These are phyloP conservation scores for Cornus suecica DNA, from an alignment of 148 eudicot species.

Conservation along the genomic window DNA sequence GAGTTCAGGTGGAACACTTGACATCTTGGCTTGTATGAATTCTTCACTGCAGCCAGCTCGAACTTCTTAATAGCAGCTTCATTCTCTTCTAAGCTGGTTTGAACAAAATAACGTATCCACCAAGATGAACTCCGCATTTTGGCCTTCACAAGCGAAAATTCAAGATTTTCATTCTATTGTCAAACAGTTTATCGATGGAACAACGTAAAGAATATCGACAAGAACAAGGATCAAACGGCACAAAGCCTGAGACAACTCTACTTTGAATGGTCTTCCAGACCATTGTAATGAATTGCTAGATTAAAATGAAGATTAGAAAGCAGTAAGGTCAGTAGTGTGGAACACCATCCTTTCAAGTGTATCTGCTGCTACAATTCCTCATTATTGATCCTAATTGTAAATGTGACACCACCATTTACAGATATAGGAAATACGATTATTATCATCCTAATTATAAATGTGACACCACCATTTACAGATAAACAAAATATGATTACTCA, in stretches of 20 bases:
- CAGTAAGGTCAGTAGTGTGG: background rate
- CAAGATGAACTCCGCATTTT: conserved; percentile 41
- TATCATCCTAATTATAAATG: background rate
- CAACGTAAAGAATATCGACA: background rate
- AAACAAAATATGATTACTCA: background rate
- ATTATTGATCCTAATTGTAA: background rate
- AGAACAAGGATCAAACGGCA: conserved; percentile 1
- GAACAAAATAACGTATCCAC: conserved; percentile 46
- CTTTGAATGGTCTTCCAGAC: background rate
- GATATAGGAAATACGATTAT: too few relatives aligned
- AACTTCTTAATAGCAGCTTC: conserved; percentile 30
- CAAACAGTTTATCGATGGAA: background rate
- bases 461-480: background rate
- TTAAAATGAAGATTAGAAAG: background rate
- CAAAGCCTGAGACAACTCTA: background rate
- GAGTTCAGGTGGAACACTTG: conserved; percentile 44
- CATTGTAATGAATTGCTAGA: background rate
- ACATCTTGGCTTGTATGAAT: conserved; percentile 36
- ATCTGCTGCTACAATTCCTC: background rate
- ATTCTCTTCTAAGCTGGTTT: conserved; percentile 37
- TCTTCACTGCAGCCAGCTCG: conserved; percentile 31
- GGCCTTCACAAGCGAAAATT: conserved; percentile 24
- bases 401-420: background rate
- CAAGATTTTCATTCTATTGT: background rate
- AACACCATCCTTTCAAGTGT: background rate